A percentile compares a stretch with the other conserved stretches of the same genome.
These are phyloP conservation scores for Dioszegia aurantiaca DNA, from an alignment of 768 basidiomycete genomes.

Conservation along the genomic window DNA sequence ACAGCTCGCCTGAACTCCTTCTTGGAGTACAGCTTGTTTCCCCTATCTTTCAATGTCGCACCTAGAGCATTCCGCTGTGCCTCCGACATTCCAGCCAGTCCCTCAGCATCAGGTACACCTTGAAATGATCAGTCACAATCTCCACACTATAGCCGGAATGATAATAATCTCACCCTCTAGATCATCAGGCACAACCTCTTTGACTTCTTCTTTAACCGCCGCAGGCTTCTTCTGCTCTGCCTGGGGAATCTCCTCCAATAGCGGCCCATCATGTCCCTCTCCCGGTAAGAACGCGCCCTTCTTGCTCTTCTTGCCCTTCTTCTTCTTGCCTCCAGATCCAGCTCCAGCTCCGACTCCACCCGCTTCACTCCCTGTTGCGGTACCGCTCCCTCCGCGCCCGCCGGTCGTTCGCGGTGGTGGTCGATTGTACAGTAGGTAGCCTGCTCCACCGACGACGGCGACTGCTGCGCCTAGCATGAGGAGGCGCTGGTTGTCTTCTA, in stretches of 20 bases:
- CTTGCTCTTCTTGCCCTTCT: slow-evolving; percentile 55
- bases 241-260: slow-evolving; percentile 65
- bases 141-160: not conserved
- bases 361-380: not conserved
- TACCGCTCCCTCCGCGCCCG: not conserved
- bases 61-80: slow-evolving; percentile 58
- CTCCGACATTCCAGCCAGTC: slow-evolving; percentile 42
- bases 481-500: slow-evolving; percentile 68
- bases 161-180: slow-evolving; percentile 27
- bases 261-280: slow-evolving; percentile 61
- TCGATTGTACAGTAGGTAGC: slow-evolving; percentile 61
- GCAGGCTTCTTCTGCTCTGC: slow-evolving; percentile 19
- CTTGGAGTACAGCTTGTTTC: slow-evolving; percentile 55
- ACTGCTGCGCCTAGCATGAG: slow-evolving; percentile 68
- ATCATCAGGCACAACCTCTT: slow-evolving; percentile 19
- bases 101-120: slow-evolving; percentile 43
- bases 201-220: slow-evolving; percentile 21
- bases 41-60: slow-evolving; percentile 55
- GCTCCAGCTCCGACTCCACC: slow-evolving; percentile 48
- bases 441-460: slow-evolving; percentile 69
- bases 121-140: not conserved
- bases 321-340: slow-evolving; percentile 11
- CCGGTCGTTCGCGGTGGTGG: slow-evolving; percentile 9
- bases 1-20: slow-evolving; percentile 55
- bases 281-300: slow-evolving; percentile 51